These are phyloP conservation scores for Cucurbita ficifolia DNA, from an alignment of 306 rosid genomes.

Conservation along the genomic window DNA sequence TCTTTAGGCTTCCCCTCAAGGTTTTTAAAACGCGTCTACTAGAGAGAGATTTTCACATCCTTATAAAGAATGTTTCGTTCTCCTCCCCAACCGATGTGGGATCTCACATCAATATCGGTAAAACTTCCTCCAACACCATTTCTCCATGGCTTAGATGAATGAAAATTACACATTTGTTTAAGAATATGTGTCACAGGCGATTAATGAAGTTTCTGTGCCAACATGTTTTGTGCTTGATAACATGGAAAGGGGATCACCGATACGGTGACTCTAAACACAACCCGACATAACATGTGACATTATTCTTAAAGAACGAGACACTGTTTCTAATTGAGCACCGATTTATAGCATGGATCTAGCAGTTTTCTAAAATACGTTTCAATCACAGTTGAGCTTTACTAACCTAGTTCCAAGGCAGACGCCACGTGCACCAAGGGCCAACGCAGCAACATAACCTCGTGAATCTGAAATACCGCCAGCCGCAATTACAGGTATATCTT, in stretches of 20 bases:
- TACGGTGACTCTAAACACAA: neutral
- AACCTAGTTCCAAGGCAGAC: conserved; percentile 73
- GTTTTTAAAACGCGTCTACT: too few species aligned
- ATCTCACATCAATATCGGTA: neutral
- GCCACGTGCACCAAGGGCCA: conserved; percentile 85
- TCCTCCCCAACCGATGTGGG: too few species aligned
- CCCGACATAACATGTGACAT: neutral
- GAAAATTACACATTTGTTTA: neutral
- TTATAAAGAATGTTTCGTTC: too few species aligned
- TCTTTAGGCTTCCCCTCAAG: too few species aligned
- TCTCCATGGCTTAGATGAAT: neutral
- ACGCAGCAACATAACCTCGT: conserved; percentile 75
- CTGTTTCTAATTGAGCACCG: neutral
- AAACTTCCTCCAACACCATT: neutral
- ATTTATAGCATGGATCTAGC: neutral
- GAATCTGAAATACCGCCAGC: conserved; percentile 73
- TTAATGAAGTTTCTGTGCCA: neutral
- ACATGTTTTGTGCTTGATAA: neutral
- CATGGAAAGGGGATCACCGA: neutral
- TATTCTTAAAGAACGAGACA: neutral
- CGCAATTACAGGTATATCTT: conserved; percentile 59
- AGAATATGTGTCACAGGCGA: neutral
- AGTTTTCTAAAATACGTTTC: neutral
- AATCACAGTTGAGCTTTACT: conserved; percentile 1
- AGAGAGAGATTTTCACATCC: too few species aligned